These are phyloP conservation scores for Metarhizium robertsii DNA, from an alignment of 2,329 filamentous ascomycete genomes.

Conservation along the genomic window DNA sequence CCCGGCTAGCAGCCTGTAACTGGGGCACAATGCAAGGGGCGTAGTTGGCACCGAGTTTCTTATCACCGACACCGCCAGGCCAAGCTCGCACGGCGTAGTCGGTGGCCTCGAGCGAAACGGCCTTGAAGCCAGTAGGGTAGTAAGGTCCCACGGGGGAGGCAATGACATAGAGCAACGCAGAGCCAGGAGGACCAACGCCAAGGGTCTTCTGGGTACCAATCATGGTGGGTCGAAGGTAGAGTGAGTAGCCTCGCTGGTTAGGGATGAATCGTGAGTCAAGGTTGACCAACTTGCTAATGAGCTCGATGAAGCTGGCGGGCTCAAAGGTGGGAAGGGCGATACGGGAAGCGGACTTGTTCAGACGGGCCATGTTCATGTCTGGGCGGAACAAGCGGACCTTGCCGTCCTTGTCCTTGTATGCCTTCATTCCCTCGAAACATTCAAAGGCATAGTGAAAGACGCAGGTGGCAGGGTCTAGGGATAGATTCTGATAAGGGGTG, in stretches of 20 bases:
- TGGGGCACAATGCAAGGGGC: slow-evolving; percentile 98
- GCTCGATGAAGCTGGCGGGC: slow-evolving; percentile 60
- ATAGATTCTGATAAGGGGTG: slow-evolving; percentile 91
- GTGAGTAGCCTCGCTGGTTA: slow-evolving; percentile 74
- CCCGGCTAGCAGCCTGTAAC: slow-evolving; percentile 78
- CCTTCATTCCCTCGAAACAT: slow-evolving; percentile 99
- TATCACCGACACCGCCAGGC: slow-evolving; percentile 95
- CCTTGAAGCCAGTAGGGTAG: slow-evolving; percentile 98
- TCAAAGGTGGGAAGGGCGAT: slow-evolving; percentile 90
- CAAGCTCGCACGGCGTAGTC: slow-evolving; percentile 95
- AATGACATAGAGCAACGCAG: slow-evolving; percentile 87
- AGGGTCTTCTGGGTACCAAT: slow-evolving; percentile 95
- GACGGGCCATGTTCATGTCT: slow-evolving; percentile 88
- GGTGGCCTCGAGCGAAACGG: slow-evolving; percentile 87
- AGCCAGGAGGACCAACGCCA: slow-evolving; percentile 84
- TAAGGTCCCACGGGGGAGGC: slow-evolving; percentile 95
- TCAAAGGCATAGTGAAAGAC: slow-evolving; percentile 99
- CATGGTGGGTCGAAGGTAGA: slow-evolving; percentile 93
- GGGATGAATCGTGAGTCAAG: slow-evolving; percentile 88
- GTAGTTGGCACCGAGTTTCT: slow-evolving; percentile 98
- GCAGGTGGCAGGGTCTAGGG: slow-evolving; percentile 89
- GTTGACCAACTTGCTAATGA: slow-evolving; percentile 72
- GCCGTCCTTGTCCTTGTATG: slow-evolving; percentile 80
- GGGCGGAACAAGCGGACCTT: slow-evolving; percentile 83
- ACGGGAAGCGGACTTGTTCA: slow-evolving; percentile 84